These are phyloP conservation scores for Debaryomyces psychrophilus DNA, from an alignment of 1,139 yeast genomes.

Conservation along the genomic window DNA sequence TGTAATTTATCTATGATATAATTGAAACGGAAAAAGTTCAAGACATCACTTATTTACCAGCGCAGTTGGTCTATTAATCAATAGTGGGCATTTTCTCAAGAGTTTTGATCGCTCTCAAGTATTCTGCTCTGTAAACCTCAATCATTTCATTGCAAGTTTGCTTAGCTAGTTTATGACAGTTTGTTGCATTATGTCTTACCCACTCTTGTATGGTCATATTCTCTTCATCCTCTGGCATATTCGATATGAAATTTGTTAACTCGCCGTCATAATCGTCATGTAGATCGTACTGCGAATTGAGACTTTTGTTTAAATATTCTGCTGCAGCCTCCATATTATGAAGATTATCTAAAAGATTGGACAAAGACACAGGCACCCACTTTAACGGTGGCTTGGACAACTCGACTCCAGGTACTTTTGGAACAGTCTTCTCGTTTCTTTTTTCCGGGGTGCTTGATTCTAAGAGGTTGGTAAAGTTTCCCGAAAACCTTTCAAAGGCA, in stretches of 20 bases:
- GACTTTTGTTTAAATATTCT: slow-evolving; percentile 31
- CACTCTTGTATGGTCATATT: slow-evolving; percentile 72
- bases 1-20: no score
- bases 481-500: slow-evolving; percentile 12
- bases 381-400: slow-evolving; percentile 8
- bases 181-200: slow-evolving; percentile 56
- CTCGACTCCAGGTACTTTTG: background rate
- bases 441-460: slow-evolving; percentile 27
- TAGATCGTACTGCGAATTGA: slow-evolving; percentile 33
- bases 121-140: slow-evolving; percentile 43
- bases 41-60: no score
- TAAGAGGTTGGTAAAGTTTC: slow-evolving; percentile 16
- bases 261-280: slow-evolving; percentile 66
- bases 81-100: slow-evolving; percentile 10
- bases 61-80: background rate
- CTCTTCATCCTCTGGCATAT: slow-evolving; percentile 71
- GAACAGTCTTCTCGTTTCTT: slow-evolving; percentile 11
- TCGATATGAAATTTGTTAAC: slow-evolving; percentile 61
- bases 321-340: slow-evolving; percentile 44
- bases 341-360: slow-evolving; percentile 27
- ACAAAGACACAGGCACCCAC: slow-evolving; percentile 27
- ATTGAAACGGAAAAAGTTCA: no score
- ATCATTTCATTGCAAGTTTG: slow-evolving; percentile 54
- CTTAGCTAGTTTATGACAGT: slow-evolving; percentile 37
- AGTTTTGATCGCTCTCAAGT: slow-evolving; percentile 31